Evolutionary conservation across 2,329 filamentous ascomycete genomes (phyloP), one percentile per base, ranked within the genome.

Genomic region (Aquanectria penicillioides): DNA sequence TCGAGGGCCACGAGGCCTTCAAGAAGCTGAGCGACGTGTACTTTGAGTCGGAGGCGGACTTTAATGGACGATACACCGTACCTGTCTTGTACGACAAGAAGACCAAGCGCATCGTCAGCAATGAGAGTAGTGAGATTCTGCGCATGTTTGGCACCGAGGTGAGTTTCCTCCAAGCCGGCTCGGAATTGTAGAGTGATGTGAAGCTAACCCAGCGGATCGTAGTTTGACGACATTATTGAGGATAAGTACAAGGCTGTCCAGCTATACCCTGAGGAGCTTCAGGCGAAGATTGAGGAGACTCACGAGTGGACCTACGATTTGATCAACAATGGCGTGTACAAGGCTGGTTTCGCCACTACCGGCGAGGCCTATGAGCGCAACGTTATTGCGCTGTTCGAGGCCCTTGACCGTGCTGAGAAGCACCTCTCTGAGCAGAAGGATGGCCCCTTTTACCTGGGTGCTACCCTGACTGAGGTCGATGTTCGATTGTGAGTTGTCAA

Each of bases 51-150:
- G 86, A 94, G 68, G 82, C 86, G 1, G 79, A 90, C 53, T 97
- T 94, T 71, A 74, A 80, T 3, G 93, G 91, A 1, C 86, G 94
- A 11, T 97, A 94, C 75, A 97, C 94, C 0, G 94, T 97, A 13
- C 94, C 94, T 0, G 90, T 92, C 3, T 82, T 97, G 53, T 96
- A 90, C 78, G 92, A 97, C 77, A 92, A 87, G 78, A 88, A 90
- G 79, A 78, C 81, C 49, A 84, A 88, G 69, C 85, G 81, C 28
- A 96, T 97, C 71, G 93, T 97, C 62, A 95, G 85, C 85, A 97
- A 97, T 67, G 94, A 97, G 83, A 93, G 90, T 75, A 89, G 89
- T 66, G 94, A 97, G 79, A 97, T 97, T 73, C 88, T 97, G 74
- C 89, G 94, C 72, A 97, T 97, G 91, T 81, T 97, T 61, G 91